Conservation (phyloP, 1,139 yeast genomes). For the Citeromyces hawaiiensis region DNA sequence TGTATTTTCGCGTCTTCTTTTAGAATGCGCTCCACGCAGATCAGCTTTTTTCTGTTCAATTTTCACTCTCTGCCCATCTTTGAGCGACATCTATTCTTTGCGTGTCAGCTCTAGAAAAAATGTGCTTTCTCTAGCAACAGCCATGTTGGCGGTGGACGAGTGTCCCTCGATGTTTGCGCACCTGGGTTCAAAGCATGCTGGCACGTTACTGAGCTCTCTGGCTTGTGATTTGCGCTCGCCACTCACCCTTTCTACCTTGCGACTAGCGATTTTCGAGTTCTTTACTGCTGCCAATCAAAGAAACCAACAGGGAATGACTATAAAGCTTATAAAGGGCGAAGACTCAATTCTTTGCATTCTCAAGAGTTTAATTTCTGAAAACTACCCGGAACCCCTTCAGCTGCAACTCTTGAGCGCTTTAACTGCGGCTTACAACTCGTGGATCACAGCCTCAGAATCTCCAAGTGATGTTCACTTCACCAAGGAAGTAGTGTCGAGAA, state of each 20-base stretch:
- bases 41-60: constrained; percentile 37
- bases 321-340: constrained; percentile 34
- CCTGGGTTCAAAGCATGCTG: constrained; percentile 53
- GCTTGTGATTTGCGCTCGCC: constrained; percentile 47
- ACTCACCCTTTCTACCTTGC: constrained; percentile 40
- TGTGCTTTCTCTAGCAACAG: constrained; percentile 45
- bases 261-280: constrained; percentile 52
- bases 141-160: constrained; percentile 43
- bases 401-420: constrained; percentile 53
- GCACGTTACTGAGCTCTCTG: constrained; percentile 42
- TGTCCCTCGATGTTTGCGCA: constrained; percentile 77
- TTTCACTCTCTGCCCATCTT: constrained; percentile 38
- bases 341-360: constrained; percentile 39
- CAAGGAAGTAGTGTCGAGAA: constrained; percentile 25
- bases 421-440: constrained; percentile 51
- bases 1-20: constrained; percentile 36
- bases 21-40: constrained; percentile 39
- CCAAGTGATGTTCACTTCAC: constrained; percentile 38
- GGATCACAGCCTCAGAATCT: constrained; percentile 47
- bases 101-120: constrained; percentile 32
- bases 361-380: constrained; percentile 40
- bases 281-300: constrained; percentile 67
- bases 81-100: constrained; percentile 48
- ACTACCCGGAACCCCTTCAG: constrained; percentile 44
- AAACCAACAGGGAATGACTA: constrained; percentile 78